These are phyloP conservation scores for Arthonia radiata DNA, from an alignment of 495 filamentous ascomycete genomes.

Conservation along the genomic window DNA sequence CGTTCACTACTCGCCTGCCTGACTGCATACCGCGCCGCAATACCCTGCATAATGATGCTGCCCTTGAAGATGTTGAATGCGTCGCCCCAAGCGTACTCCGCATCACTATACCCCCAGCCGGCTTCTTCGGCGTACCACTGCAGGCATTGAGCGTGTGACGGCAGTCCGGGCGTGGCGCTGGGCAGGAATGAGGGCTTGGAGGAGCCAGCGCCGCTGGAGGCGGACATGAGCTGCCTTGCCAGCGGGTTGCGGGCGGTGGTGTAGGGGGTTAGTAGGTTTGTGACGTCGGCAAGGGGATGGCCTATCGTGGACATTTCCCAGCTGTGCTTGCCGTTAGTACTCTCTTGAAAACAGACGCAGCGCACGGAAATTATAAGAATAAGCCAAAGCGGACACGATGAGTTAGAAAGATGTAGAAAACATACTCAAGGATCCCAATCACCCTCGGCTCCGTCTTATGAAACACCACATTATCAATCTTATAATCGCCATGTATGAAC, in stretches of 20 bases:
- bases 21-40: slow-evolving; percentile 59
- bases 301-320: slow-evolving; percentile 97
- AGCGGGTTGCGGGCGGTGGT: slow-evolving; percentile 3
- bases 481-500: slow-evolving; percentile 87
- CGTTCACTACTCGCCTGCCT: slow-evolving; percentile 77
- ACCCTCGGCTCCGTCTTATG: slow-evolving; percentile 70
- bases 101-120: slow-evolving; percentile 33
- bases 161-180: slow-evolving; percentile 45
- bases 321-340: slow-evolving; percentile 15
- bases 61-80: slow-evolving; percentile 39
- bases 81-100: slow-evolving; percentile 34
- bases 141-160: slow-evolving; percentile 39
- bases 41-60: slow-evolving; percentile 78
- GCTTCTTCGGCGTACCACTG: slow-evolving; percentile 52
- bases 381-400: neutral
- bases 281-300: slow-evolving; percentile 72
- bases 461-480: slow-evolving; percentile 93
- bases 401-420: slow-evolving; percentile 2
- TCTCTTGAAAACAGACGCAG: too few relatives aligned
- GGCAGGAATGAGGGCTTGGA: slow-evolving; percentile 28
- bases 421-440: slow-evolving; percentile 74
- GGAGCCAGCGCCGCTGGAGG: slow-evolving; percentile 2
- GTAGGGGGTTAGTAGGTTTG: slow-evolving; percentile 54
- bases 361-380: too few relatives aligned
- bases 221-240: slow-evolving; percentile 6